Base-by-base conservation (phyloP, 164 flowering plant genomes). In the Kalanchoe fedtschenkoi region DNA sequence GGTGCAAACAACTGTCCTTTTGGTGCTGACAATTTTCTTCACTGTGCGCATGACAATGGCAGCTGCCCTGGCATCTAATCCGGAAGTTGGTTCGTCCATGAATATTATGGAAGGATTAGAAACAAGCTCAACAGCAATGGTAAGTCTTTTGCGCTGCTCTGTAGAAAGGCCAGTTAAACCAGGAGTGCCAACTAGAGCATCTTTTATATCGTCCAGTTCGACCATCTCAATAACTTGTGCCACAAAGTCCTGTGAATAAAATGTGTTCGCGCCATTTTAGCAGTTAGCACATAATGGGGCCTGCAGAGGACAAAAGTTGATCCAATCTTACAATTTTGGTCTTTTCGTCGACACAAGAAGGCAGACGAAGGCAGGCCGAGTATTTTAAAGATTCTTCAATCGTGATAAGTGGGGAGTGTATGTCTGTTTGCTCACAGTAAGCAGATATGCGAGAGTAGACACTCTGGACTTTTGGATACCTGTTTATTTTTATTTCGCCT, bases 51-150 rank as follows among this genome's bases (percentile, higher is more conserved):
- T 80, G 15, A 76, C 74, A 60, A 76, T 74, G 16, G 83, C 80
- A 11, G 80, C 83, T 62, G 78, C 68, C 66, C 80, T 68, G 24
- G 83, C 83, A 75, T 79, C 80, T 9, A 76, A 33, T 26, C 83
- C 80, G 6, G 80, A 64, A 0, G 77, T 79, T 24, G 80, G 82
- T 55, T 79, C 82, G 69, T 79, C 80, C 80, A 79, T 76, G 51
- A 75, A 79, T 19, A 79, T 73, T 7, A 75, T 75, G 6, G 83
- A 77, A 9, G 81, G 83, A 44, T 80, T 80, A 2, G 83, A 58
- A 57, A 80, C 79, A 64, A 77, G 83, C 72, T 80, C 83, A 39
- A 80, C 81, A 7, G 81, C 81, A 28, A 80, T 77, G 1, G 81
- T 80, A 30, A 80, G 76, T 64, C 79, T 38, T 58, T 80, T 80